Conservation (phyloP, 2,329 filamentous ascomycete genomes). For the Emydomyces testavorans region DNA sequence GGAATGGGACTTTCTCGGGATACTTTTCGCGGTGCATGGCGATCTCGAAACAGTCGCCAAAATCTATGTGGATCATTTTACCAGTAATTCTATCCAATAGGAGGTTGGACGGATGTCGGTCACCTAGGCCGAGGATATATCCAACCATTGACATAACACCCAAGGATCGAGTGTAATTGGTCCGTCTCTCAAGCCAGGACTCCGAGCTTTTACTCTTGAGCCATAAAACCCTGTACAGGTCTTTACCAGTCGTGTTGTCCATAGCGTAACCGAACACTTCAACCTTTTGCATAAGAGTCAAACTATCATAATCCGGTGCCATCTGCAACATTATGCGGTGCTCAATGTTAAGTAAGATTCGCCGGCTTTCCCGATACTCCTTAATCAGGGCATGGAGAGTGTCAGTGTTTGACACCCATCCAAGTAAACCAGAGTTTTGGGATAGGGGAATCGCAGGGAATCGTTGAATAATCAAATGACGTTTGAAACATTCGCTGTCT, state of each 20-base stretch:
- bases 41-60: conserved; percentile 98
- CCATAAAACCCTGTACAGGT: conserved; percentile 95
- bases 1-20: conserved; percentile 93
- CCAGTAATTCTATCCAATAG: conserved; percentile 94
- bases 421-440: conserved; percentile 86
- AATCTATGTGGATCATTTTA: conserved; percentile 97
- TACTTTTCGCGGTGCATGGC: conserved; percentile 99
- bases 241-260: conserved; percentile 97
- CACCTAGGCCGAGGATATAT: conserved; percentile 92
- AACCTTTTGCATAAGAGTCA: conserved; percentile 99
- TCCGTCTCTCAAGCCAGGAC: conserved; percentile 90
- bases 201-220: conserved; percentile 97
- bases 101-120: conserved; percentile 93
- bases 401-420: conserved; percentile 96
- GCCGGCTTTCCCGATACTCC: conserved; percentile 91
- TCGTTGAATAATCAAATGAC: conserved; percentile 88
- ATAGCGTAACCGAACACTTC: conserved; percentile 98
- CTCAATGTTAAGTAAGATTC: conserved; percentile 97
- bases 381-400: conserved; percentile 93
- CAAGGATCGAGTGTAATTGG: conserved; percentile 95
- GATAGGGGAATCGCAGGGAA: conserved; percentile 96
- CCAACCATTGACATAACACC: conserved; percentile 99
- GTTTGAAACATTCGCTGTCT: conserved; percentile 93
- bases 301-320: conserved; percentile 96
- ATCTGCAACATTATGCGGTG: conserved; percentile 99